Evolutionary conservation across 2,329 filamentous ascomycete genomes (phyloP).

Genomic region (Aspergillus pseudotamarii): DNA sequence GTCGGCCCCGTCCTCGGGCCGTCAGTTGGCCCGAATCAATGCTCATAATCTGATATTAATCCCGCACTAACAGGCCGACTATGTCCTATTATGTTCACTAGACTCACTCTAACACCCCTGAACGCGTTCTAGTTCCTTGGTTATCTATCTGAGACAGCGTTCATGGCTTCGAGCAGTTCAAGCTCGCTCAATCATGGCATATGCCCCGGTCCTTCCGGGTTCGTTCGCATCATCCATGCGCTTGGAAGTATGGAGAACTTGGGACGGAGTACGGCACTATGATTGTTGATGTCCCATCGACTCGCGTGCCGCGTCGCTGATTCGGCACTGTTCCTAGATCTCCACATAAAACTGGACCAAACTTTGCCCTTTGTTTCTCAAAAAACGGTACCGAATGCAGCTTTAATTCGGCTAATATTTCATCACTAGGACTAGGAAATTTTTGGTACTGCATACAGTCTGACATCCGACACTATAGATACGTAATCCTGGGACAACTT

Average conservation of each 20-base stretch:
- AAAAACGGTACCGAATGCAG: not conserved
- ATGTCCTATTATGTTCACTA: not conserved
- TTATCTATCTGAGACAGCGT: not conserved
- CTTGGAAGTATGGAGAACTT: not conserved
- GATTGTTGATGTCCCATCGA: not conserved
- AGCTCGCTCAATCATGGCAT: not conserved
- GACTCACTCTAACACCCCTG: not conserved
- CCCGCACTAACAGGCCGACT: not conserved
- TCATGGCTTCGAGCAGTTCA: not conserved
- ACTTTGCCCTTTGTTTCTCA: not conserved
- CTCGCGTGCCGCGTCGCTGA: not conserved
- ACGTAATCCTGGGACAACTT: not conserved
- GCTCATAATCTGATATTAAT: not conserved
- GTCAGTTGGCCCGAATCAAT: constrained; percentile 3
- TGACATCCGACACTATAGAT: not conserved
- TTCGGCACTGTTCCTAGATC: not conserved
- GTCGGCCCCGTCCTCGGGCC: constrained; percentile 1
- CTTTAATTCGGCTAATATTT: not conserved
- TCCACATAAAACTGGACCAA: not conserved
- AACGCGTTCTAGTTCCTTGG: constrained; percentile 2
- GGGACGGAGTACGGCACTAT: not conserved
- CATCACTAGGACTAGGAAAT: not conserved
- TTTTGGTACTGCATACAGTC: not conserved
- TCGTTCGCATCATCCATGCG: not conserved
- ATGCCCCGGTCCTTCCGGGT: not conserved